Percentiles rank a stretch among this genome's conserved stretches.
These are phyloP conservation scores for Coemansia sp. DNA, from an alignment of 192 early-diverging fungal species.

Conservation along the genomic window DNA sequence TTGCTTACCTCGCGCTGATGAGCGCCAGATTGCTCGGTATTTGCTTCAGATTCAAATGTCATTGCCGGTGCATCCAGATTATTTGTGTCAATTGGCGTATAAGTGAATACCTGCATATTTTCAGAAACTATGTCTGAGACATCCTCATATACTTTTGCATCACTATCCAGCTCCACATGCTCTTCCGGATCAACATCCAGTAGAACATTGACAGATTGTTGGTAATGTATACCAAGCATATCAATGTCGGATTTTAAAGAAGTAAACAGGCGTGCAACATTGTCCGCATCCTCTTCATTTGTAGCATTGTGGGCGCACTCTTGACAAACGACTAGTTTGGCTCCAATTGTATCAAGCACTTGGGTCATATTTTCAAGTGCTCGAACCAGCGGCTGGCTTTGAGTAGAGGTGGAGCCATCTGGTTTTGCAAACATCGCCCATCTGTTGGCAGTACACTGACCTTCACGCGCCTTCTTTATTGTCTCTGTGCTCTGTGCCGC, in stretches of 20 bases:
- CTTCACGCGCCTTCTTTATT: constrained; percentile 13
- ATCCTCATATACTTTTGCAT: not conserved
- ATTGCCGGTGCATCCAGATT: constrained; percentile 25
- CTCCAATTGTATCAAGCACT: constrained; percentile 14
- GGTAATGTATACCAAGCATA: constrained; percentile 24
- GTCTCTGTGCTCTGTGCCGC: not conserved
- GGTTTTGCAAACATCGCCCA: constrained; percentile 24
- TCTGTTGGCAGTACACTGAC: constrained; percentile 20
- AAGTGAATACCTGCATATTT: constrained; percentile 24
- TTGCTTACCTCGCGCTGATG: constrained; percentile 7
- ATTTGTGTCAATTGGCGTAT: constrained; percentile 13
- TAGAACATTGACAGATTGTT: constrained; percentile 22
- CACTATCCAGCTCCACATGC: not conserved
- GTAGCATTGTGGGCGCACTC: constrained; percentile 9
- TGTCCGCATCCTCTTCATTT: constrained; percentile 1
- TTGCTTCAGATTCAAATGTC: constrained; percentile 39
- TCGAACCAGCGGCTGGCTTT: constrained; percentile 13
- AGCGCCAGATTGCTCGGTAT: not conserved
- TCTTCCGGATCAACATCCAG: not conserved
- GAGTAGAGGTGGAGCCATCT: not conserved
- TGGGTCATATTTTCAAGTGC: constrained; percentile 21
- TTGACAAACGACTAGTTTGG: constrained; percentile 33
- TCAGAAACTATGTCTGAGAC: constrained; percentile 4
- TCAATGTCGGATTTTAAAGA: constrained; percentile 49
- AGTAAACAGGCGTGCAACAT: constrained; percentile 33